phyloP scores from a whole-genome alignment of 495 filamentous ascomycete species.

The Lineolata rhizophorae region DNA sequence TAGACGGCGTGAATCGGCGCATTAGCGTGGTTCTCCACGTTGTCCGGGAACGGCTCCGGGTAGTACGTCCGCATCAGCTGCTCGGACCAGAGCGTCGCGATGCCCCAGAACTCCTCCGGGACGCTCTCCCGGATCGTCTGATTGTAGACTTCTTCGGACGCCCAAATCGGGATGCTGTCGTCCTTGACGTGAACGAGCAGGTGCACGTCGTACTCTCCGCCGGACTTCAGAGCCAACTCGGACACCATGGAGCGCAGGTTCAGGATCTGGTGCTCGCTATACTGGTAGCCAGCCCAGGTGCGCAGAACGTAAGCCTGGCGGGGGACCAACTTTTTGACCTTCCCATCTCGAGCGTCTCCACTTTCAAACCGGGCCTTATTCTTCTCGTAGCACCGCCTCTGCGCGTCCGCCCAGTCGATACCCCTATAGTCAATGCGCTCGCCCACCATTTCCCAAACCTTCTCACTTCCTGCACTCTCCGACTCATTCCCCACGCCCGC shows the following conservation, averaged over 20 bases:
- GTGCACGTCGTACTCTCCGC: constrained; percentile 36
- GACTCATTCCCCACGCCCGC: constrained; percentile 14
- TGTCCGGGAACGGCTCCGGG: constrained; percentile 21
- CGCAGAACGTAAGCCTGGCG: constrained; percentile 20
- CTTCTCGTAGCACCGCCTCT: constrained; percentile 19
- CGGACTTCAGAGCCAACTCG: constrained; percentile 29
- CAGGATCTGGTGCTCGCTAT: constrained; percentile 18
- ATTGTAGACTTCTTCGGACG: constrained; percentile 25
- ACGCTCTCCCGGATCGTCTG: constrained; percentile 27
- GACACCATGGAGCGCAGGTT: constrained; percentile 30
- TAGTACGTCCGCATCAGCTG: constrained; percentile 23
- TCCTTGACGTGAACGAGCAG: constrained; percentile 36
- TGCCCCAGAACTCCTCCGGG: constrained; percentile 31
- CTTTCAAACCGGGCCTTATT: constrained; percentile 18
- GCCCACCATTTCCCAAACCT: constrained; percentile 11
- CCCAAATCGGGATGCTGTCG: constrained; percentile 28
- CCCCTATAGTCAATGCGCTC: constrained; percentile 16
- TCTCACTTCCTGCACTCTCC: constrained; percentile 15
- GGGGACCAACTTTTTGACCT: constrained; percentile 14
- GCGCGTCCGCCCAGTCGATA: constrained; percentile 17
- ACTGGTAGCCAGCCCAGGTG: constrained; percentile 20
- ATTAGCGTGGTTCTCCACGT: constrained; percentile 17
- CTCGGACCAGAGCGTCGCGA: constrained; percentile 33
- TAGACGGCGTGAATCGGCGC: constrained; percentile 17
- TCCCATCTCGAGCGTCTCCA: constrained; percentile 2